phyloP scores from a whole-genome alignment of 305 asterid species.

The Stenogyne calaminthoides region DNA sequence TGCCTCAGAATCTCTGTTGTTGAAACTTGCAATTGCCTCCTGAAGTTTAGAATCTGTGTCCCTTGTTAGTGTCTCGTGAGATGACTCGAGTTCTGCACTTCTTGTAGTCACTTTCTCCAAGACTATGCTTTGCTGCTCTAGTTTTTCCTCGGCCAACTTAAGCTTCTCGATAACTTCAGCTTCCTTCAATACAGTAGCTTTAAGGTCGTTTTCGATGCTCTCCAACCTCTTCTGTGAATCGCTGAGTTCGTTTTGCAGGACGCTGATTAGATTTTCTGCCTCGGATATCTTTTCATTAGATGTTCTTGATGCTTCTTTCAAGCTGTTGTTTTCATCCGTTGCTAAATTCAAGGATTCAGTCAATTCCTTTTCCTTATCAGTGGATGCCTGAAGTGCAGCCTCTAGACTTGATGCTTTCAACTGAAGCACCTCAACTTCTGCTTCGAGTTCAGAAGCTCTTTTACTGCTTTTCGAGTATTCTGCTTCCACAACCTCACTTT shows the following conservation, averaged over 20 bases:
- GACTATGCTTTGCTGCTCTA: constrained; percentile 55
- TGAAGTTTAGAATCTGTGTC: constrained; percentile 69
- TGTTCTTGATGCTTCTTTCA: constrained; percentile 52
- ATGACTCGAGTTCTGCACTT: constrained; percentile 61
- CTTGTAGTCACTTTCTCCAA: constrained; percentile 62
- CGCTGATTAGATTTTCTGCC: constrained; percentile 61
- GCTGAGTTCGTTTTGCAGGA: constrained; percentile 57
- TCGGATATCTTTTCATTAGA: constrained; percentile 70
- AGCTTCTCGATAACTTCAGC: constrained; percentile 62
- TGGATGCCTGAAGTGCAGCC: constrained; percentile 56
- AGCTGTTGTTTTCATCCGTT: constrained; percentile 63
- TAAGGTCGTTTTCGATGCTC: constrained; percentile 64
- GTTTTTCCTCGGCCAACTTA: constrained; percentile 72
- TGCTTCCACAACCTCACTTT: constrained; percentile 49
- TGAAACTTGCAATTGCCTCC: constrained; percentile 60
- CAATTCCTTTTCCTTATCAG: constrained; percentile 67
- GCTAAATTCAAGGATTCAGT: constrained; percentile 41
- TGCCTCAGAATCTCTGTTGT: constrained; percentile 74
- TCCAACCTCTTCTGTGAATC: constrained; percentile 61
- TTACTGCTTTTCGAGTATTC: constrained; percentile 49
- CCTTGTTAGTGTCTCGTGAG: constrained; percentile 54
- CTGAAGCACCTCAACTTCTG: constrained; percentile 59
- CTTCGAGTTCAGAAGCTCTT: constrained; percentile 65
- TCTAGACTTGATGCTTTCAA: constrained; percentile 70
- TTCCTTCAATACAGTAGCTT: constrained; percentile 59